A percentile compares a stretch with the other conserved stretches of the same genome.
Evolutionary conservation across 2,329 filamentous ascomycete genomes (phyloP).

Genomic region (Aureobasidium pullulans): DNA sequence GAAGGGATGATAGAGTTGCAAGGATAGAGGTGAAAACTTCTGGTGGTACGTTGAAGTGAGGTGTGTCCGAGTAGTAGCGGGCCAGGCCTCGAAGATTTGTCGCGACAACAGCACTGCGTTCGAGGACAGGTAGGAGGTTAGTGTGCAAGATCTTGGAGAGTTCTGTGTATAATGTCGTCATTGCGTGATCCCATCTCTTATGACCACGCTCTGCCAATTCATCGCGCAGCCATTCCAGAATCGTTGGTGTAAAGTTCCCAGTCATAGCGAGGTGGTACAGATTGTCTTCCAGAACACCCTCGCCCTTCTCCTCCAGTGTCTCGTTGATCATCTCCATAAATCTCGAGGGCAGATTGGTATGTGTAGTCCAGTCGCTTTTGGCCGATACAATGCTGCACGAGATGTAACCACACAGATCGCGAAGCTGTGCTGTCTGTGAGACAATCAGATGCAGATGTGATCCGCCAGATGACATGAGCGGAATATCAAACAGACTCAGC

Average conservation of each 20-base stretch:
- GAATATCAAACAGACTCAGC: conserved; percentile 13
- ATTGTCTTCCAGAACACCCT: conserved; percentile 63
- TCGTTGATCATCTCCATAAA: conserved; percentile 51
- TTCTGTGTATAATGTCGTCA: conserved; percentile 67
- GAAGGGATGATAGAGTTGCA: conserved; percentile 68
- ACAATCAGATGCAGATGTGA: conserved; percentile 16
- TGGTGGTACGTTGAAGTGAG: conserved; percentile 45
- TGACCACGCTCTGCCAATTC: conserved; percentile 75
- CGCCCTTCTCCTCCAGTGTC: conserved; percentile 59
- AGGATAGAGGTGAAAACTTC: conserved; percentile 39
- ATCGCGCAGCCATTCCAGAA: conserved; percentile 85
- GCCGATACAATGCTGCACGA: conserved; percentile 38
- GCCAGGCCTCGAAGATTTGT: conserved; percentile 78
- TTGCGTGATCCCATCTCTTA: conserved; percentile 90
- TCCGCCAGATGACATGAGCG: conserved; percentile 38
- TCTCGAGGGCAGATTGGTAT: conserved; percentile 14
- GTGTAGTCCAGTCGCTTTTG: conserved; percentile 15
- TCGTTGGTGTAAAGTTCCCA: conserved; percentile 64
- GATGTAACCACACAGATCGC: conserved; percentile 23
- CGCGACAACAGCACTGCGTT: conserved; percentile 73
- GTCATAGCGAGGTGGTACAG: conserved; percentile 80
- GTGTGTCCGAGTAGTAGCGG: conserved; percentile 64
- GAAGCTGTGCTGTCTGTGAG: conserved; percentile 44
- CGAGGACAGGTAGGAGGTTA: conserved; percentile 79
- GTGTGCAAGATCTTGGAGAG: conserved; percentile 74